A percentile compares a stretch with the other conserved stretches of the same genome.
These are phyloP conservation scores for Quercus lobata DNA, from an alignment of 331 rosid species.

Conservation along the genomic window DNA sequence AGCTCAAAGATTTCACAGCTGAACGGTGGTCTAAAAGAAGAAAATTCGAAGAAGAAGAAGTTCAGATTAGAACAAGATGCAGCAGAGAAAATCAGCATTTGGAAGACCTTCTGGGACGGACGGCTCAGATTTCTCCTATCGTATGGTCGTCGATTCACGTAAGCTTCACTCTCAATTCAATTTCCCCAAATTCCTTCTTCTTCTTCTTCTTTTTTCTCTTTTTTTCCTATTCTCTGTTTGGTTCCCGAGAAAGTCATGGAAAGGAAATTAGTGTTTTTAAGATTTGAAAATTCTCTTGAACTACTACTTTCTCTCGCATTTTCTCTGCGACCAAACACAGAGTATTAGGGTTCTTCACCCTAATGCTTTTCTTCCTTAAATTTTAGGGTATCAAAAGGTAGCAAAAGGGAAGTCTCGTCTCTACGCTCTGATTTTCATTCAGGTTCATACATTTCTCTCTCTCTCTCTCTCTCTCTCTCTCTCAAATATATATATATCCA, in stretches of 20 bases:
- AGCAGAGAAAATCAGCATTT: conserved; percentile 50
- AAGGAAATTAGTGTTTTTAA: too few relatives aligned
- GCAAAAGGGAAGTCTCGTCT: conserved; percentile 70
- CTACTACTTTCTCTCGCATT: neutral
- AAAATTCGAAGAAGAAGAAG: too few relatives aligned
- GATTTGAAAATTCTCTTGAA: too few relatives aligned
- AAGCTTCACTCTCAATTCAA: conserved; percentile 22
- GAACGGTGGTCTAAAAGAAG: too few relatives aligned
- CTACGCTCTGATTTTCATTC: conserved; percentile 35
- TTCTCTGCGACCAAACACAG: neutral
- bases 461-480: neutral
- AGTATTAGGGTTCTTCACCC: neutral
- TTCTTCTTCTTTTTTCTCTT: neutral
- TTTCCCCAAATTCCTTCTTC: neutral
- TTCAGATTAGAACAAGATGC: conserved; percentile 38
- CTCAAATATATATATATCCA: too few relatives aligned
- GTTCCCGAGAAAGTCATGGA: neutral
- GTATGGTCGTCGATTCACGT: conserved; percentile 96
- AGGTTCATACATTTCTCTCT: conserved; percentile 38
- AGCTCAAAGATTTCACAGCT: too few relatives aligned
- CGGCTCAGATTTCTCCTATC: conserved; percentile 77
- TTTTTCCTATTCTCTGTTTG: neutral
- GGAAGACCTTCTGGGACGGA: conserved; percentile 97
- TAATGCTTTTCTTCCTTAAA: neutral
- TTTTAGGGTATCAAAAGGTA: conserved; percentile 77